phyloP scores from a whole-genome alignment of 169 alveolate species.

The Eimeria tenella region DNA sequence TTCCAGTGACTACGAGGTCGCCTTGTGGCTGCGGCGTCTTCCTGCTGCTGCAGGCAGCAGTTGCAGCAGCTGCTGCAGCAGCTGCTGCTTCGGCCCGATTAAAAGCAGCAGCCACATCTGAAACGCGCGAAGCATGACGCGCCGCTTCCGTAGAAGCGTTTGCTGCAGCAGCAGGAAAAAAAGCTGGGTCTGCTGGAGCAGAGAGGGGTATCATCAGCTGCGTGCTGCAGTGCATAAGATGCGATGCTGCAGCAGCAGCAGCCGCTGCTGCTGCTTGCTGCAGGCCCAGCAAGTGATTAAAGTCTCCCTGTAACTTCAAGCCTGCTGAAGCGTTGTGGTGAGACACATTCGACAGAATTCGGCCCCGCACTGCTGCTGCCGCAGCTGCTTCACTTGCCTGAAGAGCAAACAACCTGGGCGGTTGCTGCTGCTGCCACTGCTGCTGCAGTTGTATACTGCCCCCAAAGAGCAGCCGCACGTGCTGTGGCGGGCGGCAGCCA shows the following conservation, averaged over 20 bases:
- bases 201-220: conserved; percentile 6
- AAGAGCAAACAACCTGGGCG: background rate
- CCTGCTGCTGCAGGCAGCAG: conserved; percentile 6
- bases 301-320: background rate
- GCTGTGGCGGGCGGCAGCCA: conserved; percentile 16
- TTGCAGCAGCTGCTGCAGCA: background rate
- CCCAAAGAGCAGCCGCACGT: conserved; percentile 47
- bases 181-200: background rate
- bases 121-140: conserved; percentile 14
- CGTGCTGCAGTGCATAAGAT: conserved; percentile 34
- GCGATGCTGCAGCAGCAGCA: conserved; percentile 17
- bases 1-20: background rate
- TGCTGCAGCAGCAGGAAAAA: conserved; percentile 31
- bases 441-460: conserved; percentile 9
- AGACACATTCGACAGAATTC: background rate
- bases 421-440: conserved; percentile 36
- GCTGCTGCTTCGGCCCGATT: conserved; percentile 37
- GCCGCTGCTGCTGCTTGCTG: conserved; percentile 52
- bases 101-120: conserved; percentile 20
- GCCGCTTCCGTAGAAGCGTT: background rate
- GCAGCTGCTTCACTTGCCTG: background rate
- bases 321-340: background rate
- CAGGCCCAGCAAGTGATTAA: background rate
- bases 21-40: background rate
- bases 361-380: conserved; percentile 26